Base-by-base conservation (phyloP, 257 asterid genomes). In the Nicotiana paniculata region DNA sequence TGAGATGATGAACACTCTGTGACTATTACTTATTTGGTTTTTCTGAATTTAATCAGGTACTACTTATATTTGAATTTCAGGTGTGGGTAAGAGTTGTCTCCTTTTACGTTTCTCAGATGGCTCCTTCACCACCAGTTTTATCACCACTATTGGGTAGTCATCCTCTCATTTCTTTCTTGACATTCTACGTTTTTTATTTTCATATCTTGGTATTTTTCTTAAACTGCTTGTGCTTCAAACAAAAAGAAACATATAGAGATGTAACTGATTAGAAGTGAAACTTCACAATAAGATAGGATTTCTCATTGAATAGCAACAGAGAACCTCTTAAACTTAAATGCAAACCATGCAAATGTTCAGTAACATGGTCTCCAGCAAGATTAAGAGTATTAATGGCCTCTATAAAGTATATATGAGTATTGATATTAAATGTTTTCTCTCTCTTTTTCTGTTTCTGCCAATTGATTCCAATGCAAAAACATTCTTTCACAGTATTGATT, bases 51-150 rank as follows among this genome's bases (percentile, higher is more conserved):
- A 51, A 46, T 48, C 26, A 46, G 30, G 17, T 26, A 17, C 78
- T 48, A 26, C 63, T 7, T 24, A 18, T 58, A 37, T 77, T 48
- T 64, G 35, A 63, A 63, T 72, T 72, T n/a, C 84, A 82, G 82
- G 82, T 79, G 82, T 79, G 74, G 82, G 82, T 33, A 79, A 79
- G 74, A 79, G 82, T 79, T 79, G 82, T 18, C 67, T 79, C 24
- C 82, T 79, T 61, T 28, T 79, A 48, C 82, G 74, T 35, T 79
- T 79, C 67, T 79, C 82, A 3, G 82, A 79, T 62, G 82, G 82
- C 64, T 79, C 82, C 72, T 79, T 79, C 54, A 79, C 82, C 51
- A 43, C 51, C 51, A 43, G 51, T 43, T 43, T 43, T 43, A 43
- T 43, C 51, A 43, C 12, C 51, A 74, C 79, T n/a, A 74, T 74